A percentile compares a stretch with the other conserved stretches of the same genome.
Evolutionary conservation across 1,284 basidiomycete genomes (phyloP).

Genomic region (Cryptococcus sp.): DNA sequence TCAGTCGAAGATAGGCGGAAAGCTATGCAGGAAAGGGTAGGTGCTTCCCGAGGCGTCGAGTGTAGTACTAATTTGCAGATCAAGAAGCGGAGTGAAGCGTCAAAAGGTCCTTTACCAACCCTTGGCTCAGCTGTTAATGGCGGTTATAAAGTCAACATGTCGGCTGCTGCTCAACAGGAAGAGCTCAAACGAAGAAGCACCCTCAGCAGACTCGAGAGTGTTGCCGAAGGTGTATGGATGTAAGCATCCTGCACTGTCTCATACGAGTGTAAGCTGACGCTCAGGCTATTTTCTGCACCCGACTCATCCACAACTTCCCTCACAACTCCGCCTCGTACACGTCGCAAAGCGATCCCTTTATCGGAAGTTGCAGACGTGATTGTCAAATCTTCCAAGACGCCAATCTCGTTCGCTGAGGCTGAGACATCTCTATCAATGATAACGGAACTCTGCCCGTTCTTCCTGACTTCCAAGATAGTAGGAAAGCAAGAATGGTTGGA

Average conservation of each 20-base stretch:
- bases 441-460: slow-evolving; percentile 46
- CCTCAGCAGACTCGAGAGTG: slow-evolving; percentile 43
- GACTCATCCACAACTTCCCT: slow-evolving; percentile 21
- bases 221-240: slow-evolving; percentile 50
- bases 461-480: slow-evolving; percentile 39
- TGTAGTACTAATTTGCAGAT: slow-evolving; percentile 18
- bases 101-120: slow-evolving; percentile 18
- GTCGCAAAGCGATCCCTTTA: slow-evolving; percentile 43
- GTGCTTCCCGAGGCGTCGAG: slow-evolving; percentile 4
- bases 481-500: slow-evolving; percentile 46
- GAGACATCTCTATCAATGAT: slow-evolving; percentile 43
- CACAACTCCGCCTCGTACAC: slow-evolving; percentile 26
- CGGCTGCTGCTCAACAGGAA: slow-evolving; percentile 30
- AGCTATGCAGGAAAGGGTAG: slow-evolving; percentile 42
- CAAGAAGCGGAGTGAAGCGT: slow-evolving; percentile 33
- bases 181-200: slow-evolving; percentile 46
- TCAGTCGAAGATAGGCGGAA: slow-evolving; percentile 37
- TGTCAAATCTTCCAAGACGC: slow-evolving; percentile 48
- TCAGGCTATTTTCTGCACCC: slow-evolving; percentile 43
- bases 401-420: slow-evolving; percentile 48
- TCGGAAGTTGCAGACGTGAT: slow-evolving; percentile 43
- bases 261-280: background rate
- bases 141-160: slow-evolving; percentile 12
- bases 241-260: slow-evolving; percentile 11
- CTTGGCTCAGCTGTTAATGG: slow-evolving; percentile 24